phyloP scores from a whole-genome alignment of 768 basidiomycete species.

The Sarcodon aspratus region DNA sequence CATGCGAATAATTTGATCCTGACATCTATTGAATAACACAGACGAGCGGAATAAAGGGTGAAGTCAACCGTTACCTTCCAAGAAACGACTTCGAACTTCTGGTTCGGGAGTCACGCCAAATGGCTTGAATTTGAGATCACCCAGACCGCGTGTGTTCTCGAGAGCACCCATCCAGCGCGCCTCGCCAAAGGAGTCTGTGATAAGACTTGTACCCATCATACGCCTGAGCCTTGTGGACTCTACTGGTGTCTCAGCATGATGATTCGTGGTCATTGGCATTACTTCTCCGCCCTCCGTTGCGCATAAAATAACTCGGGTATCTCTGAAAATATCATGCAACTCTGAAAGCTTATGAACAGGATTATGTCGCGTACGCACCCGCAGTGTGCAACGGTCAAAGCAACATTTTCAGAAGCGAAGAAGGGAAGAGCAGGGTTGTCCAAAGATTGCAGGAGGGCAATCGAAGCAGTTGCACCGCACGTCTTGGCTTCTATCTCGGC shows the following conservation, averaged over 20 bases:
- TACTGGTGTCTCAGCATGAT: slow-evolving; percentile 86
- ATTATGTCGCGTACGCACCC: slow-evolving; percentile 41
- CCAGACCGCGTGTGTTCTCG: slow-evolving; percentile 86
- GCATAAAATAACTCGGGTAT: slow-evolving; percentile 82
- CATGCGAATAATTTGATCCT: slow-evolving; percentile 81
- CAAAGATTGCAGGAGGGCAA: slow-evolving; percentile 84
- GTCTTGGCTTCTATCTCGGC: slow-evolving; percentile 55
- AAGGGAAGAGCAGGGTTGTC: slow-evolving; percentile 75
- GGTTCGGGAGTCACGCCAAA: slow-evolving; percentile 92
- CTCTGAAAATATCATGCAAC: slow-evolving; percentile 31
- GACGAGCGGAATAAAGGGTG: background rate
- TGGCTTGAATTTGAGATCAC: slow-evolving; percentile 81
- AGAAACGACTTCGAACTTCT: slow-evolving; percentile 64
- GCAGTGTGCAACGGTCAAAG: slow-evolving; percentile 85
- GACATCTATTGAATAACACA: background rate
- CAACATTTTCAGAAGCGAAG: slow-evolving; percentile 64
- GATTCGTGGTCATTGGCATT: slow-evolving; percentile 85
- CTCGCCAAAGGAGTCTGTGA: slow-evolving; percentile 94
- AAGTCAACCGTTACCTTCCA: slow-evolving; percentile 43
- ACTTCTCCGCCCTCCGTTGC: slow-evolving; percentile 61
- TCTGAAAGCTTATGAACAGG: background rate
- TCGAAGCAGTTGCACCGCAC: slow-evolving; percentile 86
- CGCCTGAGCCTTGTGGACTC: slow-evolving; percentile 79
- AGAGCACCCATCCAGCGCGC: slow-evolving; percentile 94
- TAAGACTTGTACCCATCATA: slow-evolving; percentile 82